These are phyloP conservation scores for Russula emetica DNA, from an alignment of 768 basidiomycete species.

Conservation along the genomic window DNA sequence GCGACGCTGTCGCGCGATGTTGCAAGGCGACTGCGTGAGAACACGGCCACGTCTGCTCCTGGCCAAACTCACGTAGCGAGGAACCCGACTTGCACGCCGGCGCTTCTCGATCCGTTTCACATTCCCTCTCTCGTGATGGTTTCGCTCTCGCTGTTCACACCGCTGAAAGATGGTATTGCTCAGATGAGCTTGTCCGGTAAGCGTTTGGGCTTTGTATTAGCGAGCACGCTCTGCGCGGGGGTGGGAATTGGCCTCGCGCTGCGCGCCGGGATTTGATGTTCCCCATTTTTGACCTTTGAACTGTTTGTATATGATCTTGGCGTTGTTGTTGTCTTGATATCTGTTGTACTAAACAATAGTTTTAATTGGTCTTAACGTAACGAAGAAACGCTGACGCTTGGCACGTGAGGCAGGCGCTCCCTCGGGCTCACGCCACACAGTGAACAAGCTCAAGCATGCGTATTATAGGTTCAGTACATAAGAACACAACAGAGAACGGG, in stretches of 20 bases:
- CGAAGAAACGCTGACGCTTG: background rate
- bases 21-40: slow-evolving; percentile 46
- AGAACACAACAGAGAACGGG: no score
- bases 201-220: slow-evolving; percentile 36
- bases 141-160: slow-evolving; percentile 56
- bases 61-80: slow-evolving; percentile 9
- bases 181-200: slow-evolving; percentile 29
- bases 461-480: no score
- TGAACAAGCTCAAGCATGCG: no score
- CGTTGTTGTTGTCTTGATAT: slow-evolving; percentile 6
- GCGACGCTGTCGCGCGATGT: slow-evolving; percentile 57
- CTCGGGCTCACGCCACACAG: no score
- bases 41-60: slow-evolving; percentile 25
- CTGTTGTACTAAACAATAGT: slow-evolving; percentile 5
- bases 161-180: slow-evolving; percentile 35
- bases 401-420: no score
- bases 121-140: slow-evolving; percentile 58
- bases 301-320: background rate
- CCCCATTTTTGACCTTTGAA: background rate
- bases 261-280: slow-evolving; percentile 11
- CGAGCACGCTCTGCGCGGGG: slow-evolving; percentile 44
- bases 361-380: background rate
- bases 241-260: slow-evolving; percentile 42
- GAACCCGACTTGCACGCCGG: slow-evolving; percentile 31
- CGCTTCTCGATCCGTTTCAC: slow-evolving; percentile 59